phyloP scores from a whole-genome alignment of 2,329 filamentous ascomycete genomes.

The Talaromyces sp. region DNA sequence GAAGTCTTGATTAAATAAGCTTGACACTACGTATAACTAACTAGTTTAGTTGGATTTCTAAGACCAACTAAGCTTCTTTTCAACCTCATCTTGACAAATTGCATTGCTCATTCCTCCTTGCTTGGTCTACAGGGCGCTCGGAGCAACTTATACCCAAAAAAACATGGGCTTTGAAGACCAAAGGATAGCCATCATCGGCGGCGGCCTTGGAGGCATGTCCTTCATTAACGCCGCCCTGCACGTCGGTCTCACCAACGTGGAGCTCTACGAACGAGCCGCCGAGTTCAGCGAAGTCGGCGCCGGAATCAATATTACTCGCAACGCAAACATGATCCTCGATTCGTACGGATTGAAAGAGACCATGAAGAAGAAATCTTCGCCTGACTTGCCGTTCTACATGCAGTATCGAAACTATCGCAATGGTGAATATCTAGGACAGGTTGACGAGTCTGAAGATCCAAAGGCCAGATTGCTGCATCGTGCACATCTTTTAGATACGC shows the following conservation, averaged over 20 bases:
- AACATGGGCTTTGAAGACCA: slow-evolving; percentile 30
- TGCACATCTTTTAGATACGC: slow-evolving; percentile 35
- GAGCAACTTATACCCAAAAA: not conserved
- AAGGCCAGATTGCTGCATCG: slow-evolving; percentile 30
- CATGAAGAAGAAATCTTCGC: slow-evolving; percentile 35
- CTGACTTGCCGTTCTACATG: slow-evolving; percentile 31
- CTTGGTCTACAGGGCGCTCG: not conserved
- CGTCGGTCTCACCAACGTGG: slow-evolving; percentile 30
- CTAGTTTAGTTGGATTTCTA: not conserved
- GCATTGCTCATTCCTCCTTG: not conserved
- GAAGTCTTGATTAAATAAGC: not conserved
- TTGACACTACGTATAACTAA: not conserved
- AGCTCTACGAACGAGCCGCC: slow-evolving; percentile 36
- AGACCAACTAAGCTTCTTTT: not conserved
- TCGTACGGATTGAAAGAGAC: slow-evolving; percentile 31
- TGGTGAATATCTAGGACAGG: slow-evolving; percentile 30
- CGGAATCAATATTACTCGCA: slow-evolving; percentile 38
- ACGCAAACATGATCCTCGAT: slow-evolving; percentile 33
- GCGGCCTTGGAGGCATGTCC: slow-evolving; percentile 16
- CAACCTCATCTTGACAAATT: not conserved
- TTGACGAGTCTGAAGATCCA: slow-evolving; percentile 28
- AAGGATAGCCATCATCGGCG: slow-evolving; percentile 34
- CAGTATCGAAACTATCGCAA: slow-evolving; percentile 29
- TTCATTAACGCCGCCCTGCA: slow-evolving; percentile 23
- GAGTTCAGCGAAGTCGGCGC: slow-evolving; percentile 39